phyloP scores from a whole-genome alignment of 192 early-diverging fungal genomes.

The Bifiguratus adelaidae region DNA sequence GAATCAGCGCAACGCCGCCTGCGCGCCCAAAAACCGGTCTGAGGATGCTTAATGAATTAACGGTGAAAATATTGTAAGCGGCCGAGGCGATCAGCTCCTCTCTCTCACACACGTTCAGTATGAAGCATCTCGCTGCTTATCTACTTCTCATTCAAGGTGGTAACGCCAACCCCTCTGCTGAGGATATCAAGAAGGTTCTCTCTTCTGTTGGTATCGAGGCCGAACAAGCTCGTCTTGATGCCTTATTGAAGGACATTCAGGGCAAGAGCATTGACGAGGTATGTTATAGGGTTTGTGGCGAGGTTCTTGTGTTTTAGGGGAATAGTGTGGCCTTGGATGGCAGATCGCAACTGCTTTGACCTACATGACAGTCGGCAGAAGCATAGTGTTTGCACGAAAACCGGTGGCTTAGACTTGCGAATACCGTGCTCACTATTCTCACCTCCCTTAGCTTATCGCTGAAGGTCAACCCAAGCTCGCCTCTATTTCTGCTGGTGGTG shows the following conservation, averaged over 20 bases:
- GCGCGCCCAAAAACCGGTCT: too few species aligned
- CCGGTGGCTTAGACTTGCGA: background rate
- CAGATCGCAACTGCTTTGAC: background rate
- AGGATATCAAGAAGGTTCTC: conserved; percentile 74
- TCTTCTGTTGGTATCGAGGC: conserved; percentile 85
- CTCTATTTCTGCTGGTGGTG: conserved; percentile 88
- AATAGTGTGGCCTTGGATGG: background rate
- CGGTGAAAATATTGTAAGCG: too few species aligned
- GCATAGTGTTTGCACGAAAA: background rate
- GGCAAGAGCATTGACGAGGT: conserved; percentile 86
- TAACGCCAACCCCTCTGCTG: conserved; percentile 64
- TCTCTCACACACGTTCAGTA: conserved; percentile 21
- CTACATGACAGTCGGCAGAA: background rate
- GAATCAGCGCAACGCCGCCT: too few species aligned
- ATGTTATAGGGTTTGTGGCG: conserved; percentile 1
- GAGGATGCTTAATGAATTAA: too few species aligned
- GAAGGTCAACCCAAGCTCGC: conserved; percentile 86
- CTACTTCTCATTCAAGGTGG: conserved; percentile 87
- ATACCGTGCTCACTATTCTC: conserved; percentile 1
- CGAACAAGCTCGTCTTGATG: conserved; percentile 61
- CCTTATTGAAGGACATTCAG: conserved; percentile 68
- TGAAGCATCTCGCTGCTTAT: conserved; percentile 98
- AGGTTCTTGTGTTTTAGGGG: background rate
- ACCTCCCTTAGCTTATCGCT: conserved; percentile 62
- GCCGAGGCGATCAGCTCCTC: too few species aligned